Evolutionary conservation across 2,329 filamentous ascomycete genomes (phyloP).

Genomic region (Dothiorella sarmentorum): DNA sequence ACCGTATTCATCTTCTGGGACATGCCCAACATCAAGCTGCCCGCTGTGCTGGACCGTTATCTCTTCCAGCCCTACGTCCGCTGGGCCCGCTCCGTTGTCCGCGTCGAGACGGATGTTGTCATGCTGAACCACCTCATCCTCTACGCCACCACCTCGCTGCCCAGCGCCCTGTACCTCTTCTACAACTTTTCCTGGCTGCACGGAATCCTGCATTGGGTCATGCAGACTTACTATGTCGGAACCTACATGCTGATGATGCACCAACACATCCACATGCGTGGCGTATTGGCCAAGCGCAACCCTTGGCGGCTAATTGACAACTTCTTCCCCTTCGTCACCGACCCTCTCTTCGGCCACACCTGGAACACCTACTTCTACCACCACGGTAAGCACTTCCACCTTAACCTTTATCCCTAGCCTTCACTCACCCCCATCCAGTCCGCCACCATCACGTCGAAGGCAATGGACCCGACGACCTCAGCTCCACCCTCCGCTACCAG

Average conservation of each 20-base stretch:
- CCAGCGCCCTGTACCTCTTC: slow-evolving; percentile 65
- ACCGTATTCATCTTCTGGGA: slow-evolving; percentile 55
- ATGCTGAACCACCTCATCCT: slow-evolving; percentile 74
- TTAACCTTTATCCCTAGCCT: too few relatives aligned
- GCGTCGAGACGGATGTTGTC: slow-evolving; percentile 68
- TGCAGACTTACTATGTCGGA: slow-evolving; percentile 67
- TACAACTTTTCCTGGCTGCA: slow-evolving; percentile 65
- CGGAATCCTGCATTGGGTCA: slow-evolving; percentile 60
- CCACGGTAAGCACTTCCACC: slow-evolving; percentile 72
- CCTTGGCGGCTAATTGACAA: slow-evolving; percentile 52
- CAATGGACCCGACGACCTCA: slow-evolving; percentile 73
- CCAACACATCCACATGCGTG: slow-evolving; percentile 76
- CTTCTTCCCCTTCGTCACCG: slow-evolving; percentile 68
- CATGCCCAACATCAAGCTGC: slow-evolving; percentile 42
- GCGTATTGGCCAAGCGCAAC: slow-evolving; percentile 58
- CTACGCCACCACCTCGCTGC: slow-evolving; percentile 67
- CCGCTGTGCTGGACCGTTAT: slow-evolving; percentile 44
- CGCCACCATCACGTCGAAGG: slow-evolving; percentile 68
- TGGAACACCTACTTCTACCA: slow-evolving; percentile 86
- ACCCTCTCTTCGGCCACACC: slow-evolving; percentile 77
- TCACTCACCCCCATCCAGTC: not conserved
- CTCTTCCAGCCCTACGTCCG: slow-evolving; percentile 59
- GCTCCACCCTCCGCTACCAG: slow-evolving; percentile 72
- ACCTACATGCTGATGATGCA: slow-evolving; percentile 76
- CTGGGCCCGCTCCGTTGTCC: slow-evolving; percentile 56